These are phyloP conservation scores for Diplocarpon mali DNA, from an alignment of 2,329 filamentous ascomycete genomes.

Conservation along the genomic window DNA sequence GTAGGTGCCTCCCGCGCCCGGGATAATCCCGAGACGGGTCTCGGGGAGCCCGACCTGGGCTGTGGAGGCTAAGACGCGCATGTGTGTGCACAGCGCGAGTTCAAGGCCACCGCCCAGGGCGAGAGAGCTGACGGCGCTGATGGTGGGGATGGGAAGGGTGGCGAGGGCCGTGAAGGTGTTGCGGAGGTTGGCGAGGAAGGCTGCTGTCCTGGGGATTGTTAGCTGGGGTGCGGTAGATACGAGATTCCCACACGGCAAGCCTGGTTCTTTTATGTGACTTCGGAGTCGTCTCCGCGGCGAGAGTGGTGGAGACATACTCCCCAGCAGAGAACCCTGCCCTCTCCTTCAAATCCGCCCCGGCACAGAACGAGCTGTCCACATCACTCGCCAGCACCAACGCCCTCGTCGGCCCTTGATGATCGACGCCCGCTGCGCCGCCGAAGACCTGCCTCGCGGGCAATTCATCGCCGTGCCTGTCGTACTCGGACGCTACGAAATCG, in stretches of 20 bases:
- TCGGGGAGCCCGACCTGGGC: conserved; percentile 78
- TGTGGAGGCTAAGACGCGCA: conserved; percentile 76
- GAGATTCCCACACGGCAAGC: too few relatives aligned
- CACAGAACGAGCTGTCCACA: conserved; percentile 81
- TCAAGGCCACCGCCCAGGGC: conserved; percentile 92
- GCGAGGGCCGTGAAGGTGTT: conserved; percentile 64
- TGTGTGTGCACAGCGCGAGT: conserved; percentile 77
- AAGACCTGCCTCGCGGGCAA: conserved; percentile 31
- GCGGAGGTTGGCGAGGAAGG: conserved; percentile 70
- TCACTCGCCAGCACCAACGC: conserved; percentile 78
- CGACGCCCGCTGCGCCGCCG: conserved; percentile 34
- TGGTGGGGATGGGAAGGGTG: conserved; percentile 74
- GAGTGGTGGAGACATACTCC: conserved; percentile 42
- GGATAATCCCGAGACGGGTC: conserved; percentile 86
- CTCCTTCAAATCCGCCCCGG: conserved; percentile 91
- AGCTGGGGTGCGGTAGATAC: not conserved
- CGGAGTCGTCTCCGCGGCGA: not conserved
- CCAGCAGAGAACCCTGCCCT: conserved; percentile 62
- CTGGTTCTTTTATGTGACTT: not conserved
- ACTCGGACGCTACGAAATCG: conserved; percentile 55
- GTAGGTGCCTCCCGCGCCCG: conserved; percentile 86
- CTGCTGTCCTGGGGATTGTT: conserved; percentile 48
- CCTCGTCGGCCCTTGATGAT: conserved; percentile 51
- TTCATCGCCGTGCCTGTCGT: conserved; percentile 44
- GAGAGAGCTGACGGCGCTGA: conserved; percentile 73